Conservation (phyloP, 495 filamentous ascomycete genomes). For the Lasiosphaeris hirsuta region DNA sequence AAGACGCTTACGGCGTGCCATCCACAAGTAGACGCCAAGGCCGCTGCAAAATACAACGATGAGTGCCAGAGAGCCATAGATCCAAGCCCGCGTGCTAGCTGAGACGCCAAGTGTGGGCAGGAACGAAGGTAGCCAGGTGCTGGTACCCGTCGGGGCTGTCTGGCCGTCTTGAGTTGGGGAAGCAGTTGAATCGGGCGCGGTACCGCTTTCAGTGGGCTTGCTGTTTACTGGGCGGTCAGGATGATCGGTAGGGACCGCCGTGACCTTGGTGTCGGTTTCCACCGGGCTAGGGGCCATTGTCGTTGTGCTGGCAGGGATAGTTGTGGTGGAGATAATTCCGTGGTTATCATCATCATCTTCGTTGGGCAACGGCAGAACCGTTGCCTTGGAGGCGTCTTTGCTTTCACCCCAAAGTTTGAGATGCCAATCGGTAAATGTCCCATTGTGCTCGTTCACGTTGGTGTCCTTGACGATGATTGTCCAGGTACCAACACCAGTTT, state of each 20-base stretch:
- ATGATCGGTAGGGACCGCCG: slow-evolving; percentile 62
- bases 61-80: slow-evolving; percentile 79
- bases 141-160: slow-evolving; percentile 38
- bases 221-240: slow-evolving; percentile 70
- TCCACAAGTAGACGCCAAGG: slow-evolving; percentile 73
- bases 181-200: slow-evolving; percentile 14
- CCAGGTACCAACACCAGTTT: slow-evolving; percentile 84
- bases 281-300: slow-evolving; percentile 27
- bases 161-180: slow-evolving; percentile 26
- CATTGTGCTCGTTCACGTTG: slow-evolving; percentile 67
- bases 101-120: slow-evolving; percentile 94
- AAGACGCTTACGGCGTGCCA: slow-evolving; percentile 71
- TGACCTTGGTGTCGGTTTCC: slow-evolving; percentile 26
- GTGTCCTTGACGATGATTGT: slow-evolving; percentile 88
- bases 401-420: slow-evolving; percentile 90
- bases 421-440: slow-evolving; percentile 87
- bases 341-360: slow-evolving; percentile 83
- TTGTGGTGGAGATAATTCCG: slow-evolving; percentile 48
- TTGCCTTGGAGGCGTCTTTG: slow-evolving; percentile 67
- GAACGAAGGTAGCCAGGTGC: slow-evolving; percentile 74
- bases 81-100: slow-evolving; percentile 88
- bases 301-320: slow-evolving; percentile 39
- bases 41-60: slow-evolving; percentile 82
- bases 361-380: slow-evolving; percentile 74
- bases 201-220: slow-evolving; percentile 39